Base-by-base conservation (phyloP, 192 early-diverging fungal species). In the Coemansia sp. region DNA sequence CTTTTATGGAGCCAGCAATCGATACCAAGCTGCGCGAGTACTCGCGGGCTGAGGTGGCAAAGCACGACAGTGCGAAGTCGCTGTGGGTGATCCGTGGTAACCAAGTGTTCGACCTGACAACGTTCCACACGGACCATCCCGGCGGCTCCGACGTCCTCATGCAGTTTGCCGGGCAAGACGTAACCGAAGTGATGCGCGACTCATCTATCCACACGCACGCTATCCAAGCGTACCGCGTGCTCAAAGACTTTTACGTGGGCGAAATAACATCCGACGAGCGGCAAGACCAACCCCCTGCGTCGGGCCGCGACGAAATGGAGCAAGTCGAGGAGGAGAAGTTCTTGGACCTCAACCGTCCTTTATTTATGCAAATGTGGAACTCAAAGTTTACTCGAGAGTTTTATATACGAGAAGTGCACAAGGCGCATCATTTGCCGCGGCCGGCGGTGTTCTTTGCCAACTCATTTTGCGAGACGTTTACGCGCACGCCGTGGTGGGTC, bases 401-500 rank as follows among this genome's bases (percentile, higher is more conserved):
- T 41, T 98, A 98, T 66, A 75, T 96, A 37, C 73, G 90, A 47
- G 93, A 96, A 75, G 90, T 98, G 29, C 96, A 98, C 71, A 88
- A 91, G 55, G 93, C 94, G 37, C 90, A 90, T 50, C 88, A 95
- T 74, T 51, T 90, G 60, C 80, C 86, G 23, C 75, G 81, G 14
- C 85, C 94, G 8, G 93, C 94, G 1, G 88, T 86, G 59, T 85
- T 98, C 63, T 98, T 98, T 82, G 61, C 58, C 9, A 86, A 89
- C 48, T 79, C 84, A 35, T 73, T 85, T 49, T 81, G 96, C 10
- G 96, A 96, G 69, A 72, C 85, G 37, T 85, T 98, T 18, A 88
- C 94, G n/a, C 87, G 88, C 68, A 95, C 96, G 18, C 91, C 90
- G 14, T 98, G 94, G 96, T 96, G 82, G 64, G 83, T 92, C 22